Conservation (phyloP, 1,284 basidiomycete genomes). For the Stygiomarasmius scandens region DNA sequence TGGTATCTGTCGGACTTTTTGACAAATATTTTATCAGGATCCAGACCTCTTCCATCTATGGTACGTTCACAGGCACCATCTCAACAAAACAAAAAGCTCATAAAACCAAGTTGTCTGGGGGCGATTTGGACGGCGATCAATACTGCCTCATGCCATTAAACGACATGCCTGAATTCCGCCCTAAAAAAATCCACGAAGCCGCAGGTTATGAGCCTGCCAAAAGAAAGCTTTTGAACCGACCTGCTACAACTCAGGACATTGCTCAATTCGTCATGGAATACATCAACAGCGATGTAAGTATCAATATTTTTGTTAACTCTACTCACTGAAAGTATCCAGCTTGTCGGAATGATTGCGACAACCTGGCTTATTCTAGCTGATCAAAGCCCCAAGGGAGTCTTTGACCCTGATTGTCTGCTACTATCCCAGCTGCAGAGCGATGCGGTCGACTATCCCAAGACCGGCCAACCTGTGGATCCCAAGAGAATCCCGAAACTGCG, state of each 20-base stretch:
- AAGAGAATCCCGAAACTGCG: conserved; percentile 7
- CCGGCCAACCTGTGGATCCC: conserved; percentile 53
- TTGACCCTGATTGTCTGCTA: conserved; percentile 60
- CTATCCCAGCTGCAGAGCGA: conserved; percentile 71
- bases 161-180: conserved; percentile 35
- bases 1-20: too few species aligned
- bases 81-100: too few species aligned
- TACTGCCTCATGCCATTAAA: conserved; percentile 57
- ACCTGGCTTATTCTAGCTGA: conserved; percentile 74
- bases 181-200: conserved; percentile 34
- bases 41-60: conserved; percentile 51
- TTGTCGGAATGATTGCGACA: conserved; percentile 60
- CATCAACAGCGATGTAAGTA: conserved; percentile 62
- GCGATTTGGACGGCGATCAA: conserved; percentile 65
- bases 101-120: conserved; percentile 28
- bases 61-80: too few species aligned
- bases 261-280: conserved; percentile 76
- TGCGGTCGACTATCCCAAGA: conserved; percentile 73
- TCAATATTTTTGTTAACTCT: not conserved
- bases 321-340: conserved; percentile 33
- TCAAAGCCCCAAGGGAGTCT: conserved; percentile 53
- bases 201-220: conserved; percentile 54
- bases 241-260: conserved; percentile 70
- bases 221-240: conserved; percentile 50
- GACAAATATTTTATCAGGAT: conserved; percentile 44